Evolutionary conservation across 208 protist genomes (phyloP).

Genomic region (Tetramitus jugosus): DNA sequence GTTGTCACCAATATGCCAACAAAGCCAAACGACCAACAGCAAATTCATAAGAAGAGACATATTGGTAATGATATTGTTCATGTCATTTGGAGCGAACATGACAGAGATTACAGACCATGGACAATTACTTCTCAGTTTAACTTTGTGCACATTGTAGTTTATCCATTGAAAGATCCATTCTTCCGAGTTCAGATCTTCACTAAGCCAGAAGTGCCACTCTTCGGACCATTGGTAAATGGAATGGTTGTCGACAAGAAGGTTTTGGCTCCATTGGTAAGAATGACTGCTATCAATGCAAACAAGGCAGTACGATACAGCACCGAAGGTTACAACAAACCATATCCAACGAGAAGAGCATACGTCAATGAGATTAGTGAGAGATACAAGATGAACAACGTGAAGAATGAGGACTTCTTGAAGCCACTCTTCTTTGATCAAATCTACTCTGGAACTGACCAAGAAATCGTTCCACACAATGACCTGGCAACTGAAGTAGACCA

Average conservation of each 20-base stretch:
- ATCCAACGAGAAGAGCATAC: conserved; percentile 26
- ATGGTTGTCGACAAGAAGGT: conserved; percentile 49
- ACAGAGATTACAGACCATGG: conserved; percentile 47
- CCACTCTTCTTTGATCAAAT: neutral
- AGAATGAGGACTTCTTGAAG: neutral
- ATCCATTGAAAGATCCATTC: conserved; percentile 54
- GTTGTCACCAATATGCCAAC: conserved; percentile 23
- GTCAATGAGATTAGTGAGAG: conserved; percentile 28
- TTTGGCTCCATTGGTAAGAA: conserved; percentile 47
- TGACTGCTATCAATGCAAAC: conserved; percentile 55
- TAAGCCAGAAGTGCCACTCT: conserved; percentile 27
- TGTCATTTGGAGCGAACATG: conserved; percentile 64
- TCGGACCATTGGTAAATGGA: conserved; percentile 50
- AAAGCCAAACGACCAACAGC: conserved; percentile 4
- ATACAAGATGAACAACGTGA: neutral
- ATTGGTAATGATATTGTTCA: conserved; percentile 72
- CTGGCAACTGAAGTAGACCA: too few species aligned
- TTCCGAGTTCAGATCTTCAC: conserved; percentile 47
- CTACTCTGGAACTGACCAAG: neutral
- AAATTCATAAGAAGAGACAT: conserved; percentile 47
- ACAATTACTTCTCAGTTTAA: conserved; percentile 67
- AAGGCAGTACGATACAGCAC: conserved; percentile 30
- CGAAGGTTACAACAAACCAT: conserved; percentile 38
- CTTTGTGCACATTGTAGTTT: conserved; percentile 65
- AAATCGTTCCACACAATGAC: too few species aligned